Conservation (phyloP, 2,329 filamentous ascomycete species). For the Microcyclosporella mali region DNA sequence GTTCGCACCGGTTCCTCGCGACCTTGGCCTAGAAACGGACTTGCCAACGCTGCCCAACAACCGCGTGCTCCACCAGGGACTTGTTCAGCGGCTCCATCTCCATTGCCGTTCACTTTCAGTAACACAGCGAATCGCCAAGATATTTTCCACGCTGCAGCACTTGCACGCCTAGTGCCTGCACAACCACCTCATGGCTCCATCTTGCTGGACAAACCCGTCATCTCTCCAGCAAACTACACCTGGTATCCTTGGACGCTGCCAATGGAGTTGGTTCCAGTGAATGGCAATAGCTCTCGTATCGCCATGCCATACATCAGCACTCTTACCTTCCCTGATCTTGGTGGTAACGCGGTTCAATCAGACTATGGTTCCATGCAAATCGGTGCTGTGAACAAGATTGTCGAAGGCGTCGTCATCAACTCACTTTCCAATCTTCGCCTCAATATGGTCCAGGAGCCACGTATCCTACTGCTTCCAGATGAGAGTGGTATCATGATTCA, state of each 20-base stretch:
- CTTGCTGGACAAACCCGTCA: constrained; percentile 46
- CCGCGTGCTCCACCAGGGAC: constrained; percentile 32
- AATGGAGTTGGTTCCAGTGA: constrained; percentile 61
- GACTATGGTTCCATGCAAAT: constrained; percentile 18
- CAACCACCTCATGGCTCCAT: constrained; percentile 42
- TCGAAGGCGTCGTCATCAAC: constrained; percentile 55
- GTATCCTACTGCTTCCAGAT: constrained; percentile 33
- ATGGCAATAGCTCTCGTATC: constrained; percentile 72
- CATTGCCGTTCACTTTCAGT: constrained; percentile 66
- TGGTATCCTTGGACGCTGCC: constrained; percentile 94
- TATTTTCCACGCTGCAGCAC: constrained; percentile 79
- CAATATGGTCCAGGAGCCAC: constrained; percentile 60
- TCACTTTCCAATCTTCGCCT: constrained; percentile 56
- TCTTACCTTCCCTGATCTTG: constrained; percentile 56
- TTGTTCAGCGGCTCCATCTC: constrained; percentile 59
- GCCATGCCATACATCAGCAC: constrained; percentile 65
- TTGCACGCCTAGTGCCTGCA: constrained; percentile 68
- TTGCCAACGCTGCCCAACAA: constrained; percentile 4
- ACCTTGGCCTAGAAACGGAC: background rate
- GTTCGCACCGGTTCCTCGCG: background rate
- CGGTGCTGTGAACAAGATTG: constrained; percentile 50
- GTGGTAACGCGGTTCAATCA: constrained; percentile 7
- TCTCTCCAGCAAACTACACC: constrained; percentile 69
- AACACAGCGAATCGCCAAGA: constrained; percentile 72
- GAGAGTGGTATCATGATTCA: constrained; percentile 30